Conservation (phyloP, 2,329 filamentous ascomycete genomes). For the Magnaporthiopsis poae region DNA sequence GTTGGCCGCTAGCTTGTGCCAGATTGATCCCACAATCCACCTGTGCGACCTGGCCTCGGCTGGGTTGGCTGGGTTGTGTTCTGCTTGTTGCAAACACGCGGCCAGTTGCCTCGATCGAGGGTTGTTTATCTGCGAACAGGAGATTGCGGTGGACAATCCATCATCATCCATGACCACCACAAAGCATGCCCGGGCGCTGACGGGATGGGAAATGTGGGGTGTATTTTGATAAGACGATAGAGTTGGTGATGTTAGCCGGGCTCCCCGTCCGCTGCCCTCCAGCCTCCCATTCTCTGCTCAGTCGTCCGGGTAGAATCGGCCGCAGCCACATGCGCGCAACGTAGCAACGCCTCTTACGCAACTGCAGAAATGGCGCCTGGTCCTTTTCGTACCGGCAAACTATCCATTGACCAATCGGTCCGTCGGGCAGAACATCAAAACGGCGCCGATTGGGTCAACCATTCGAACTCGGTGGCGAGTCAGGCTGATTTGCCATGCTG, state of each 20-base stretch:
- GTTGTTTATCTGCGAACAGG: neutral
- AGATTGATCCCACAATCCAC: neutral
- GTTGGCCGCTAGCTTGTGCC: neutral
- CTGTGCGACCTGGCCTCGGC: neutral
- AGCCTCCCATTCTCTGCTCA: neutral
- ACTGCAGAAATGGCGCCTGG: neutral
- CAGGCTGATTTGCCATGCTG: neutral
- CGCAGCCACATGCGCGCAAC: neutral
- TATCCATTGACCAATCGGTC: neutral
- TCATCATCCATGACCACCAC: no score
- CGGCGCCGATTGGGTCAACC: no score
- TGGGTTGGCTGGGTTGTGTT: neutral
- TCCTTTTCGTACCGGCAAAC: neutral
- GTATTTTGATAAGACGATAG: neutral
- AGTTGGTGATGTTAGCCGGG: no score
- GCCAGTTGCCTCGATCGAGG: neutral
- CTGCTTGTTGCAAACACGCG: no score
- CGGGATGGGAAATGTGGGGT: neutral
- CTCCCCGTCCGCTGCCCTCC: neutral
- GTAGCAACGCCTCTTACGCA: neutral
- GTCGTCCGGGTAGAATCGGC: neutral
- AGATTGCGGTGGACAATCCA: neutral
- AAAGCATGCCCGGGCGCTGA: no score
- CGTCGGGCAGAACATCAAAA: no score
- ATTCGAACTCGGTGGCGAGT: neutral